These are phyloP conservation scores for Sporothrix mexicana DNA, from an alignment of 2,329 filamentous ascomycete genomes.

Conservation along the genomic window DNA sequence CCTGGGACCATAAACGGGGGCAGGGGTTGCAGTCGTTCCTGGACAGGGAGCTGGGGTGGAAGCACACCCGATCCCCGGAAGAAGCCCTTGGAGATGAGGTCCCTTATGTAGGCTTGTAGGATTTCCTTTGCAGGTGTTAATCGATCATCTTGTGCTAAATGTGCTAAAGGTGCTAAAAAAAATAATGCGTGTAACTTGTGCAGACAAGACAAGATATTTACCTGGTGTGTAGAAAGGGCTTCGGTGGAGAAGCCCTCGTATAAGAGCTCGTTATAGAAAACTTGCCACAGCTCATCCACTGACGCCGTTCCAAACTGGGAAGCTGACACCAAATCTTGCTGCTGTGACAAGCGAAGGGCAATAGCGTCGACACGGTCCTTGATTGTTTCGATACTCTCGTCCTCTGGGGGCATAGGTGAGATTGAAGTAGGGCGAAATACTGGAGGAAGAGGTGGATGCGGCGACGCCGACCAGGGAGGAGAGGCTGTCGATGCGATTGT, in stretches of 20 bases:
- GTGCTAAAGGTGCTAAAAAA: neutral
- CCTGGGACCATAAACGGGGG: conserved; percentile 52
- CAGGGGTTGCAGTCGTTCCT: conserved; percentile 31
- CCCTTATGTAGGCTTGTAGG: conserved; percentile 65
- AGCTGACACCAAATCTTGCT: conserved; percentile 43
- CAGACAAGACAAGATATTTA: conserved; percentile 41
- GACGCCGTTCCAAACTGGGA: conserved; percentile 28
- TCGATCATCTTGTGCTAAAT: too few species aligned
- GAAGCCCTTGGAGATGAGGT: conserved; percentile 59
- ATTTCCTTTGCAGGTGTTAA: conserved; percentile 56
- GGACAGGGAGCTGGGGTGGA: conserved; percentile 47
- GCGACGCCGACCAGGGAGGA: conserved; percentile 43
- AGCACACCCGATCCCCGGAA: conserved; percentile 53
- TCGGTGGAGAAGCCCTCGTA: conserved; percentile 63
- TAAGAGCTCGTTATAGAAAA: conserved; percentile 64
- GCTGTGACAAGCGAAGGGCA: conserved; percentile 57
- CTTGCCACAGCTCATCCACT: conserved; percentile 62
- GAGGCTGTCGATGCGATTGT: neutral
- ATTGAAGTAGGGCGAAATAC: conserved; percentile 30
- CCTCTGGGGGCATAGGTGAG: conserved; percentile 43
- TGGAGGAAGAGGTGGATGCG: conserved; percentile 33
- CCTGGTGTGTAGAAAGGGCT: conserved; percentile 63
- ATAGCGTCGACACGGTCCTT: conserved; percentile 66
- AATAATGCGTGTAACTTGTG: neutral
- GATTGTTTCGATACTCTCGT: conserved; percentile 57